These are phyloP conservation scores for Kwoniella dejecticola DNA, from an alignment of 768 basidiomycete species.

Conservation along the genomic window DNA sequence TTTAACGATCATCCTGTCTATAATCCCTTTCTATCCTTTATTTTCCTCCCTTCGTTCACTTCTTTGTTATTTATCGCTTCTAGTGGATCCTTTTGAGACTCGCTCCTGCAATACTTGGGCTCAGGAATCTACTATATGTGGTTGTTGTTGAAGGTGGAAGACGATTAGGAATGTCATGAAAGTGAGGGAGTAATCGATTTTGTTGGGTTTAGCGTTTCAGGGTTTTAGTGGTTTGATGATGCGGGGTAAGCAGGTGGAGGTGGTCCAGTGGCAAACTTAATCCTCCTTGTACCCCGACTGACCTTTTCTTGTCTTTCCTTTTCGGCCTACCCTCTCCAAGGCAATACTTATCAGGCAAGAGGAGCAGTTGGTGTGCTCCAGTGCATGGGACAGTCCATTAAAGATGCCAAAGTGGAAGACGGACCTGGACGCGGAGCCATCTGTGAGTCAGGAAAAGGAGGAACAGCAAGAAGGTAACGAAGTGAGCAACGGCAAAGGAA, in stretches of 20 bases:
- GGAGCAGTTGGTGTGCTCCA: too few species aligned
- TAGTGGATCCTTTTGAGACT: too few species aligned
- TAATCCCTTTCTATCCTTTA: neutral
- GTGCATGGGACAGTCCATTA: neutral
- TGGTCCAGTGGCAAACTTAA: slow-evolving; percentile 10
- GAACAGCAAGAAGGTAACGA: neutral
- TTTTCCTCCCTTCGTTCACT: neutral
- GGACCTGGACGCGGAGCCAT: too few species aligned
- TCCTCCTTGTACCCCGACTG: neutral
- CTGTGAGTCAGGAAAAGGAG: neutral
- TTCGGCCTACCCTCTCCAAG: neutral
- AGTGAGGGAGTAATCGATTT: slow-evolving; percentile 1
- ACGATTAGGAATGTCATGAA: neutral
- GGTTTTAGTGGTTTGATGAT: slow-evolving; percentile 7
- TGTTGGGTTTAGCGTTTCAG: slow-evolving; percentile 7
- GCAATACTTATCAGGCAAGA: too few species aligned
- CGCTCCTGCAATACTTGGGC: neutral
- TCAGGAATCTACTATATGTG: neutral
- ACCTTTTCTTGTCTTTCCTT: neutral
- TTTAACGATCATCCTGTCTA: slow-evolving; percentile 49
- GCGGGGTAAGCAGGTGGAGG: slow-evolving; percentile 24
- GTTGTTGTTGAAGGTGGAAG: neutral
- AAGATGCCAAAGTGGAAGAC: slow-evolving; percentile 1
- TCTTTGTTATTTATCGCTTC: neutral
- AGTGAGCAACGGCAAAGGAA: neutral